phyloP scores from a whole-genome alignment of 2,329 filamentous ascomycete genomes.

The Diaporthe sp. region DNA sequence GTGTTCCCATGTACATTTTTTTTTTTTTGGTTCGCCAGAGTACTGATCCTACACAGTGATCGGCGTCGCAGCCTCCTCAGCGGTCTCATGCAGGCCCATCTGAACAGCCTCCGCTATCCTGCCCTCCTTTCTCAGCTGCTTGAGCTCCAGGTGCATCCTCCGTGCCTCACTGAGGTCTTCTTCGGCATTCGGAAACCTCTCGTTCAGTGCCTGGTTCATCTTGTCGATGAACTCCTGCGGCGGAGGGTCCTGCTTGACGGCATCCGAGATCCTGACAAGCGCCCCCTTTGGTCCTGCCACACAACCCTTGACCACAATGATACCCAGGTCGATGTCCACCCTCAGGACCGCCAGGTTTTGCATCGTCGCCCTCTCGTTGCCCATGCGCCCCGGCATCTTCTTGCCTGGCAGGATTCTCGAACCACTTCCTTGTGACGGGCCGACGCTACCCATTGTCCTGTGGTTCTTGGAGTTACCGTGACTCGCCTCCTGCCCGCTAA shows the following conservation, averaged over 20 bases:
- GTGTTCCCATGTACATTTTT: background rate
- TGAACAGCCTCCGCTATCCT: conserved; percentile 48
- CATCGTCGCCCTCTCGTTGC: conserved; percentile 85
- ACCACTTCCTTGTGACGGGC: conserved; percentile 90
- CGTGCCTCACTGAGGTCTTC: conserved; percentile 60
- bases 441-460: conserved; percentile 89
- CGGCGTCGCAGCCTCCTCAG: background rate
- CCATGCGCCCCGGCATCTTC: conserved; percentile 98
- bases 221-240: conserved; percentile 59
- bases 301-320: conserved; percentile 87
- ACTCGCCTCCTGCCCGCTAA: conserved; percentile 86
- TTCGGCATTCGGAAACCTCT: conserved; percentile 59
- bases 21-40: background rate
- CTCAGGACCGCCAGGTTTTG: conserved; percentile 92
- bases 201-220: conserved; percentile 53
- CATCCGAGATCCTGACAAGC: conserved; percentile 87
- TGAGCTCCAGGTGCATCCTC: conserved; percentile 63
- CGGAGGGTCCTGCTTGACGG: conserved; percentile 82
- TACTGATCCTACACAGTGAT: conserved; percentile 9
- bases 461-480: conserved; percentile 98
- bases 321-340: conserved; percentile 86
- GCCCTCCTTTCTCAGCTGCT: conserved; percentile 58
- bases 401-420: conserved; percentile 94
- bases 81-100: conserved; percentile 37
- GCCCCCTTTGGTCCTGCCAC: conserved; percentile 91